Percentiles rank a stretch among this genome's conserved stretches.
Evolutionary conservation across 2,329 filamentous ascomycete species (phyloP).

Genomic region (Colletotrichum sp.): DNA sequence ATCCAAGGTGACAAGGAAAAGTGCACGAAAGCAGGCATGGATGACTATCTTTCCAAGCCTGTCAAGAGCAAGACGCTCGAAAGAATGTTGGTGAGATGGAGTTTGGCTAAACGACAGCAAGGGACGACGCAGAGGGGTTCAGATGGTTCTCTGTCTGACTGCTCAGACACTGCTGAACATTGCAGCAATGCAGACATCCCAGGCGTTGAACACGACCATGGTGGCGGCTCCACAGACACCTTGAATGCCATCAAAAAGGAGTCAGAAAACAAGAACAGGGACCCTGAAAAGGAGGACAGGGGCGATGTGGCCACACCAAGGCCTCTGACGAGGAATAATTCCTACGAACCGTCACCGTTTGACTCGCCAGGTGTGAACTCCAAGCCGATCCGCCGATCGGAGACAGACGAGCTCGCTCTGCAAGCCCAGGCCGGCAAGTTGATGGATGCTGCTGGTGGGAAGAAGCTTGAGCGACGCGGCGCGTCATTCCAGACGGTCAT

Average conservation of each 20-base stretch:
- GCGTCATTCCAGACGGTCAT: slow-evolving; percentile 39
- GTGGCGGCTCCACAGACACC: not conserved
- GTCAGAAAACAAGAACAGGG: not conserved
- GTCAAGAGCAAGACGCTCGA: slow-evolving; percentile 73
- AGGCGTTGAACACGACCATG: slow-evolving; percentile 26
- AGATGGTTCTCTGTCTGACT: slow-evolving; percentile 40
- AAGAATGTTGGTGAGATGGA: slow-evolving; percentile 75
- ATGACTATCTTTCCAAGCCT: slow-evolving; percentile 77
- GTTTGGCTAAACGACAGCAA: slow-evolving; percentile 36
- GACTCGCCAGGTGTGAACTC: slow-evolving; percentile 34
- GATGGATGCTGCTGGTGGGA: slow-evolving; percentile 49
- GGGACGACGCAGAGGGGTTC: slow-evolving; percentile 11
- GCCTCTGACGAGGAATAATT: slow-evolving; percentile 40
- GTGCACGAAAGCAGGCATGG: slow-evolving; percentile 76
- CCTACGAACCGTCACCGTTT: slow-evolving; percentile 47
- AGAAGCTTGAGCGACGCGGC: slow-evolving; percentile 32
- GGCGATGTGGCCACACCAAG: slow-evolving; percentile 43
- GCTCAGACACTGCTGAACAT: slow-evolving; percentile 49
- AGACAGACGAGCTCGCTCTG: slow-evolving; percentile 45
- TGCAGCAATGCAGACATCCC: slow-evolving; percentile 48
- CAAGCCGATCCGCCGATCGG: slow-evolving; percentile 36
- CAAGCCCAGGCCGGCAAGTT: slow-evolving; percentile 51
- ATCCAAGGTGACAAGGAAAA: slow-evolving; percentile 80
- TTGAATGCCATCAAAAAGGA: not conserved
- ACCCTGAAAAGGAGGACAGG: not conserved